Evolutionary conservation across 345 rosid species (phyloP).

Genomic region (Gossypium bickii): DNA sequence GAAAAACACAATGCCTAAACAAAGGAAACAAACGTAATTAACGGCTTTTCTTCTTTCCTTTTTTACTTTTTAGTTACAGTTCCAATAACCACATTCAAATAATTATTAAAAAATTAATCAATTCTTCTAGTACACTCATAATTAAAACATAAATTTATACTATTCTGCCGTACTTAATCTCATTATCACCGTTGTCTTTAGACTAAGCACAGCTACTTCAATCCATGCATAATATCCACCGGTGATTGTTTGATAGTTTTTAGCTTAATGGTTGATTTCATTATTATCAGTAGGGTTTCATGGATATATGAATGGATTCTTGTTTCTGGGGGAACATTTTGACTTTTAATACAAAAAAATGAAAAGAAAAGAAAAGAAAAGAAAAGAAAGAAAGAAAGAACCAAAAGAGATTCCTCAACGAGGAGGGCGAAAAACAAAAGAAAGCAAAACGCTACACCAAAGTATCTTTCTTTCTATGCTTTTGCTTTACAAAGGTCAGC

Average conservation of each 20-base stretch:
- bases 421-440: slow-evolving; percentile 22
- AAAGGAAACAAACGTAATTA: too few relatives aligned
- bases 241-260: background rate
- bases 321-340: slow-evolving; percentile 30
- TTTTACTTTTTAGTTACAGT: too few relatives aligned
- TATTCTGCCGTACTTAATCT: too few relatives aligned
- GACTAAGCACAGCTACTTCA: fast-evolving
- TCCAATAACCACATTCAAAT: too few relatives aligned
- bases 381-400: background rate
- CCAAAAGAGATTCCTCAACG: slow-evolving; percentile 14
- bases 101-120: too few relatives aligned
- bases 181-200: fast-evolving
- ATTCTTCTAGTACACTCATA: too few relatives aligned
- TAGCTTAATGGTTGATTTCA: background rate
- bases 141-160: too few relatives aligned
- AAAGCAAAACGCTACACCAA: background rate
- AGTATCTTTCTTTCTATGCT: background rate
- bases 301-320: slow-evolving; percentile 42
- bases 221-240: too few relatives aligned
- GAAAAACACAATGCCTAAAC: too few relatives aligned
- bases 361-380: background rate
- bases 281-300: background rate
- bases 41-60: too few relatives aligned
- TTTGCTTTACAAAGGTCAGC: slow-evolving; percentile 56
- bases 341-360: slow-evolving; percentile 36